Evolutionary conservation across 257 asterid genomes (phyloP), one percentile per base, ranked within the genome.

Genomic region (Rauvolfia tetraphylla): DNA sequence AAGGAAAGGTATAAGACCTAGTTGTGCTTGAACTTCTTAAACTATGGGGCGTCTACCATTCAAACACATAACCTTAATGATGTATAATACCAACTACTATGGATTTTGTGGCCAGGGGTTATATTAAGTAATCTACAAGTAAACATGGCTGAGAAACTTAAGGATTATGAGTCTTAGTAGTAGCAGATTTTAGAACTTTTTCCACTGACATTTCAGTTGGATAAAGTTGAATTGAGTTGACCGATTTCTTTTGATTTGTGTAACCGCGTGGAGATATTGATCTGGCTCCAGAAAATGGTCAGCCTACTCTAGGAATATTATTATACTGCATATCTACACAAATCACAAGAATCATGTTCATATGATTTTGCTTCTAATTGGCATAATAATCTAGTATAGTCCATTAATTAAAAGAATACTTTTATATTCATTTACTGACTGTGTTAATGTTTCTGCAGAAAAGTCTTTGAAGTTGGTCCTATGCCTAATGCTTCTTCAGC

Each of bases 381-480:
- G 38, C 57, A 31, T 31, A 4, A 2, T 17, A 11, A 9, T 54
- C 34, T 38, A 23, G n/a, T 31, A 9, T 33, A 58, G 58, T 20
- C 13, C 27, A 57, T 29, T 3, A 31, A 15, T 17, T 39, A 44
- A 44, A 8, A 17, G 4, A 25, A 8, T 18, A 2, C 17, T 22
- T 63, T 4, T 48, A n/a, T 46, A 41, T 61, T 38, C 41, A 20
- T 29, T 57, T 58, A 34, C 48, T 34, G 17, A 23, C n/a, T 29
- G 34, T 29, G 13, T 73, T 63, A 67, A 65, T 65, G 59, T 65
- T 65, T 74, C 51, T 86, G 81, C 93, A 93, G 98, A 87, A 89
- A 88, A 84, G 44, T 77, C 67, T 92, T 89, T 68, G 96, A 88
- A 79, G 93, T 82, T 66, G 76, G 78, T 75, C 65, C 86, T 56